Evolutionary conservation across 176 grass and related monocot genomes (phyloP).

Genomic region (Cymbopogon citratus): DNA sequence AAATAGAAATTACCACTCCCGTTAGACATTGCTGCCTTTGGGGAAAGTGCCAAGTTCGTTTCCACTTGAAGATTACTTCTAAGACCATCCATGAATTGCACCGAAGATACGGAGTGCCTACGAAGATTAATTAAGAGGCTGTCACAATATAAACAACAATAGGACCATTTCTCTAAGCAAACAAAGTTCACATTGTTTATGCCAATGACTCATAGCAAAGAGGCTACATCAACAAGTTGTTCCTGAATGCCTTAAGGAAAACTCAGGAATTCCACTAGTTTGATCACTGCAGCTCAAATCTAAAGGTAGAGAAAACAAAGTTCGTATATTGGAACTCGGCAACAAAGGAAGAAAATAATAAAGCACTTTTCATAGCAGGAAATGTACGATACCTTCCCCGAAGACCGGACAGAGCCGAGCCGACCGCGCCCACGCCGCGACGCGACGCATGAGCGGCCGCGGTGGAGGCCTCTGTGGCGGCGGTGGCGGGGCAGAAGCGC

Average conservation of each 20-base stretch:
- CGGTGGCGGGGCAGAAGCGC: background rate
- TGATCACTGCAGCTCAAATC: background rate
- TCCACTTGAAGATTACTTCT: constrained; percentile 42
- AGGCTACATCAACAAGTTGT: background rate
- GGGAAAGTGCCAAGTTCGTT: constrained; percentile 15
- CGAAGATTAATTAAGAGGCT: background rate
- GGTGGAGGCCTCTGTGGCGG: background rate
- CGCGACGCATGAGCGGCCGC: constrained; percentile 4
- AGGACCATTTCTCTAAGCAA: background rate
- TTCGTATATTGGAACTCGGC: background rate
- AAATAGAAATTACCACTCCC: constrained; percentile 36
- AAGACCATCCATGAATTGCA: constrained; percentile 33
- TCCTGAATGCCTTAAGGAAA: background rate
- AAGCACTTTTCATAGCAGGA: background rate
- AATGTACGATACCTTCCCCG: constrained; percentile 26
- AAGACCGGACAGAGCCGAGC: constrained; percentile 20
- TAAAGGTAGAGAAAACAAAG: background rate
- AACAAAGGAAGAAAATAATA: background rate
- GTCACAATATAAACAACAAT: background rate
- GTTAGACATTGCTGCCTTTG: constrained; percentile 20
- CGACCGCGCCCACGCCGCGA: constrained; percentile 10
- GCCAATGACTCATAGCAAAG: background rate
- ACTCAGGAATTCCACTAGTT: background rate
- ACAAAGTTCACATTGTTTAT: background rate
- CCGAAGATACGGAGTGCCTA: constrained; percentile 31